Evolutionary conservation across 2,329 filamentous ascomycete species (phyloP).

Genomic region (Calonectria leucothoes): DNA sequence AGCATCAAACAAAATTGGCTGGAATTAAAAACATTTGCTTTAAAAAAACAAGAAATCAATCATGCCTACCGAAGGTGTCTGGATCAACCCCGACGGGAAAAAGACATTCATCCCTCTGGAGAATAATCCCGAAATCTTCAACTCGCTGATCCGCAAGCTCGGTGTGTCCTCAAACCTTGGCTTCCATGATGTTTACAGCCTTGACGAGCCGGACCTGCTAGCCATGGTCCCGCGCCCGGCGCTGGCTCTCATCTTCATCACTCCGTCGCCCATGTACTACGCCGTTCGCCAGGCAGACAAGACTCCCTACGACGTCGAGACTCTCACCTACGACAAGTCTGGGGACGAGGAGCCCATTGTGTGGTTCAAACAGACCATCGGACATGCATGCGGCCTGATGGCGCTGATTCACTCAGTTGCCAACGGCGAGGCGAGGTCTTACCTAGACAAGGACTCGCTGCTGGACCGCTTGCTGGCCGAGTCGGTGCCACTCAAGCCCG

Average conservation of each 20-base stretch:
- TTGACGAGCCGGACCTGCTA: conserved; percentile 82
- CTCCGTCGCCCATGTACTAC: conserved; percentile 69
- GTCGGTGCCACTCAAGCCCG: conserved; percentile 64
- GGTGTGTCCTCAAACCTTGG: conserved; percentile 75
- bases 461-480: conserved; percentile 70
- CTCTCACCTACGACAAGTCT: conserved; percentile 46
- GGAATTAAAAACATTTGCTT: no score
- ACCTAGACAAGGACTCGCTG: conserved; percentile 65
- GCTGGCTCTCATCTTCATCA: conserved; percentile 82
- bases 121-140: conserved; percentile 84
- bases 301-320: conserved; percentile 33
- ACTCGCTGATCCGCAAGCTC: conserved; percentile 75
- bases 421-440: conserved; percentile 72
- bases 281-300: conserved; percentile 43
- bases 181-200: conserved; percentile 86
- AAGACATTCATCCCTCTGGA: conserved; percentile 54
- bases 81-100: neutral
- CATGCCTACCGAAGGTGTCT: neutral
- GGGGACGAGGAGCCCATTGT: conserved; percentile 71
- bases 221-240: conserved; percentile 78
- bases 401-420: conserved; percentile 79
- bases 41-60: neutral
- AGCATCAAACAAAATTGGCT: neutral
- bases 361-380: conserved; percentile 90
- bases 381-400: conserved; percentile 84